Conservation (phyloP, 2,329 filamentous ascomycete species). For the Apiospora rasikravindrae region DNA sequence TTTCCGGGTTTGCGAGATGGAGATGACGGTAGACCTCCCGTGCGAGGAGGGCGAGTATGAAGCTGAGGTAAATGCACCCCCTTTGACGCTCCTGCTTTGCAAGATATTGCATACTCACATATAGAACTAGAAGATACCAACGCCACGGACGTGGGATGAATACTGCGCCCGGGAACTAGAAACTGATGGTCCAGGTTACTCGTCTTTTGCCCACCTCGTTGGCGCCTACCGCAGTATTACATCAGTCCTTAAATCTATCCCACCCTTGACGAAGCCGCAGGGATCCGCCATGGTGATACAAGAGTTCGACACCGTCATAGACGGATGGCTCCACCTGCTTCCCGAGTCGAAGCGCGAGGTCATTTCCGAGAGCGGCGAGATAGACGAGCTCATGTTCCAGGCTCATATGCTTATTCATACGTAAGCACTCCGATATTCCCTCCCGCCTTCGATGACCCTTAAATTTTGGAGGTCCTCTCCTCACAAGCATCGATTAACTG, state of each 20-base stretch:
- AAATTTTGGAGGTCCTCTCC: too few species aligned
- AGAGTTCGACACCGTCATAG: conserved; percentile 41
- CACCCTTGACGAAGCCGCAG: conserved; percentile 28
- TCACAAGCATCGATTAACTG: too few species aligned
- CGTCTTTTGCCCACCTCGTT: conserved; percentile 70
- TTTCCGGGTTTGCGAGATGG: conserved; percentile 44
- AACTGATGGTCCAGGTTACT: conserved; percentile 59
- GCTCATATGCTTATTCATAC: conserved; percentile 34
- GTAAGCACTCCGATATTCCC: too few species aligned
- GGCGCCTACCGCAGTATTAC: conserved; percentile 58
- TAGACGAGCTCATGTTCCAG: conserved; percentile 40
- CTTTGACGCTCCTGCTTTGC: too few species aligned
- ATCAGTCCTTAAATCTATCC: conserved; percentile 33
- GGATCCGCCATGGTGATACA: conserved; percentile 39
- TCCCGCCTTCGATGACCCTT: too few species aligned
- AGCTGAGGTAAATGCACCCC: conserved; percentile 38
- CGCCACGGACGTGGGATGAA: conserved; percentile 57
- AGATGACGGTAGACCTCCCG: conserved; percentile 63
- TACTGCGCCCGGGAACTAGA: conserved; percentile 67
- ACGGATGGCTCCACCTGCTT: conserved; percentile 46
- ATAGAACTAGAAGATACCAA: conserved; percentile 44
- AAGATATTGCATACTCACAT: too few species aligned
- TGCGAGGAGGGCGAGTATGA: conserved; percentile 67
- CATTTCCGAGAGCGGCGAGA: conserved; percentile 36
- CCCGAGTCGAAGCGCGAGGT: conserved; percentile 40